Evolutionary conservation across 768 basidiomycete species (phyloP), one percentile per base, ranked within the genome.

Genomic region (Suillus alpinus): DNA sequence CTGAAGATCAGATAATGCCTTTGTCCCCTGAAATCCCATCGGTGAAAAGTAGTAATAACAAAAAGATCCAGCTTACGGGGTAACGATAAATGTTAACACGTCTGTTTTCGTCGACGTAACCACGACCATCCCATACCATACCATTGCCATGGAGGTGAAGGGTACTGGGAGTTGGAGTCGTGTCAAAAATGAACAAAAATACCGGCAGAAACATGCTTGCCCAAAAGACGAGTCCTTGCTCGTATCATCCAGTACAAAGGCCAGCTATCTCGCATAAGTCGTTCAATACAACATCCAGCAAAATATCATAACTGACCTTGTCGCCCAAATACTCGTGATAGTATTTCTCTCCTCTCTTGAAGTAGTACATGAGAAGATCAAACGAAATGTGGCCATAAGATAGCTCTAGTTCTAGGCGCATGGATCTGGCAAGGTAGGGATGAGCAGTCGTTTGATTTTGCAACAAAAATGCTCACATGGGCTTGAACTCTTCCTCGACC

Each of bases 361-460:
- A 64, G 44, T 64, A 63, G 43, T 64, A 64, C 5, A 36, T 37
- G 31, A 64, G 63, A 29, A 65, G 62, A 37, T 68, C 64, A 41
- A 58, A 68, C 6, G 68, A 59, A 23, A 68, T 59, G 20, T 68
- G 67, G 16, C 58, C 59, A n/a, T 67, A 65, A 9, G 59, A 56
- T 29, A 57, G 40, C 12, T 62, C 41, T 23, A 68, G n/a, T 36
- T 56, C 60, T 16, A 68, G 51, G 14, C 60, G 49, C n/a, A 67
- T 55, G 14, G 64, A 62, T 36, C 67, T 68, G 43, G 4, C 39
- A 58, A 20, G n/a, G 46, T 49, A 12, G 7, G 16, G 37, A 53
- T 39, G 3, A 55, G 3, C 14, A 50, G 13, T 16, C n/a, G 31
- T 18, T 29, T 8, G n/a, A 40, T 31, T 23, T 43, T 18, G 3